A percentile compares a stretch with the other conserved stretches of the same genome.
Evolutionary conservation across 148 eudicot species (phyloP).

Genomic region (Linanthus parryae): DNA sequence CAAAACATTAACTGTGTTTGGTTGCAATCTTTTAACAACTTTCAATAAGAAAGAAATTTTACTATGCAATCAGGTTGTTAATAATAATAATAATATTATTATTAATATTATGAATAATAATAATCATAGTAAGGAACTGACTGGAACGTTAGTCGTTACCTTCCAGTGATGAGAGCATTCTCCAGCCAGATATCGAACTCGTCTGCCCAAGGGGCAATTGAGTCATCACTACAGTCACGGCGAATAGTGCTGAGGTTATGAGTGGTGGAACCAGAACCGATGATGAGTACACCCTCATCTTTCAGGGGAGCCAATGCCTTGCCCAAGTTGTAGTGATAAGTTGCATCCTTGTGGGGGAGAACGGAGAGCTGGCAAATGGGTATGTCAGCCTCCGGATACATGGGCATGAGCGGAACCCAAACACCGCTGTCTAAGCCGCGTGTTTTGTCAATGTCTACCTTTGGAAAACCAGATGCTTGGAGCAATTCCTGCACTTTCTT

Average conservation of each 20-base stretch:
- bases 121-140: too few species aligned
- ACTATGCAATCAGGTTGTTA: too few species aligned
- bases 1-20: too few species aligned
- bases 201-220: conserved; percentile 53
- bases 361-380: conserved; percentile 88
- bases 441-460: neutral
- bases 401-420: conserved; percentile 71
- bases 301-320: conserved; percentile 67
- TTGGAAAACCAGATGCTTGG: neutral
- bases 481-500: neutral
- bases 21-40: too few species aligned
- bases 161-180: conserved; percentile 54
- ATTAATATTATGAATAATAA: too few species aligned
- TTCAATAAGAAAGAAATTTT: too few species aligned
- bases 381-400: conserved; percentile 85
- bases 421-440: neutral
- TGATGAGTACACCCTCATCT: conserved; percentile 72
- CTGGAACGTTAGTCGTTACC: too few species aligned
- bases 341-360: conserved; percentile 48
- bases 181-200: conserved; percentile 82
- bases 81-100: too few species aligned
- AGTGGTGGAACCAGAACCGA: conserved; percentile 80
- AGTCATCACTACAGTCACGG: neutral
- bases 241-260: conserved; percentile 54
- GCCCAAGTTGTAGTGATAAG: conserved; percentile 69